A percentile compares a stretch with the other conserved stretches of the same genome.
These are phyloP conservation scores for Yamadazyma songkhlaensis DNA, from an alignment of 1,139 yeast species.

Conservation along the genomic window DNA sequence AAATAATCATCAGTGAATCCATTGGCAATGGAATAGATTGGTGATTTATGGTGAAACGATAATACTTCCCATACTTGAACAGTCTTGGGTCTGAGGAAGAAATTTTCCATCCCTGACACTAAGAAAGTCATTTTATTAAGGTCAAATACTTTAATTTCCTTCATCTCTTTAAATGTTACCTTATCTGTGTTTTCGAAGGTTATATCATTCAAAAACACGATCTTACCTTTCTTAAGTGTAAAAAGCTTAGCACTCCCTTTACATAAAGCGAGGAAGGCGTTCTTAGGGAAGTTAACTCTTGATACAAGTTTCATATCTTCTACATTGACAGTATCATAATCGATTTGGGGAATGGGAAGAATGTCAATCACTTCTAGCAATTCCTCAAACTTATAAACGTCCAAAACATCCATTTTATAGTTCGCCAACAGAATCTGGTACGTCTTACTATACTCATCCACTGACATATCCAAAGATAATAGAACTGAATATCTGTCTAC, in stretches of 20 bases:
- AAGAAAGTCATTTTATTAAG: conserved; percentile 9
- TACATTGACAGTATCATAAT: neutral
- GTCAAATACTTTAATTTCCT: conserved; percentile 9
- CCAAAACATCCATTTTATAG: conserved; percentile 12
- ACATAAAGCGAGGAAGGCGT: conserved; percentile 15
- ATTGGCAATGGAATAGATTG: conserved; percentile 14
- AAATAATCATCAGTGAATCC: conserved; percentile 8
- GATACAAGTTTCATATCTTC: neutral
- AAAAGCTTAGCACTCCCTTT: conserved; percentile 11
- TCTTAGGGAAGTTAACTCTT: conserved; percentile 4
- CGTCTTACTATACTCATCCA: no score
- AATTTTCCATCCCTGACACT: conserved; percentile 17
- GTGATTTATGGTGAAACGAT: conserved; percentile 10
- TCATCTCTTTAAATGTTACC: no score
- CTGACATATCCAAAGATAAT: conserved; percentile 9
- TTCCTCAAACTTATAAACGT: conserved; percentile 10
- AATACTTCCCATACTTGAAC: conserved; percentile 14
- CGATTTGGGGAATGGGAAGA: conserved; percentile 6
- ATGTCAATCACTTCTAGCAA: conserved; percentile 22
- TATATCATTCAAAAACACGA: conserved; percentile 3
- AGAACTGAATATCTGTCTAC: conserved; percentile 15
- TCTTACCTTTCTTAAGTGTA: conserved; percentile 11
- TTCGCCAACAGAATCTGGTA: no score
- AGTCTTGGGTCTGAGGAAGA: conserved; percentile 9
- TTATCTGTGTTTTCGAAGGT: no score